These are phyloP conservation scores for Diplogelasinospora grovesii DNA, from an alignment of 495 filamentous ascomycete genomes.

Conservation along the genomic window DNA sequence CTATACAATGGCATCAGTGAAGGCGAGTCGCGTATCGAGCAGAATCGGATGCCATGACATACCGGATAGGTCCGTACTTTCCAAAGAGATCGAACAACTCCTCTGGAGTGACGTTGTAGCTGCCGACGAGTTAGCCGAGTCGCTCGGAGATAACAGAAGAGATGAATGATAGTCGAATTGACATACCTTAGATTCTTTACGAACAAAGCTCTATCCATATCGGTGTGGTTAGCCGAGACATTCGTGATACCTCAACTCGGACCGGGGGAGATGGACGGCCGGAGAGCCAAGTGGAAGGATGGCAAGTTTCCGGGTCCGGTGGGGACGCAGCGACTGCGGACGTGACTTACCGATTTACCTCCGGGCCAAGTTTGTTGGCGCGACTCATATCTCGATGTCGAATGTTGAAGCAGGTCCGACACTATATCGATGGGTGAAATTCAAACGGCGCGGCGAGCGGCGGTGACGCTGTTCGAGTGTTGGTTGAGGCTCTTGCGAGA, in stretches of 20 bases:
- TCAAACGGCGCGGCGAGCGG: conserved; percentile 9
- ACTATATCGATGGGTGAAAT: conserved; percentile 16
- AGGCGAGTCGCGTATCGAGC: background rate
- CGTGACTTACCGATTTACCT: conserved; percentile 80
- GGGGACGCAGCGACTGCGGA: conserved; percentile 2
- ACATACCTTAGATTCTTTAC: conserved; percentile 92
- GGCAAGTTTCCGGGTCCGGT: conserved; percentile 4
- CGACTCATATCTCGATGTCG: conserved; percentile 65
- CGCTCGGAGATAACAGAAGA: no score
- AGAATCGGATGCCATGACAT: conserved; percentile 24
- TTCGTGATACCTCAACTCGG: background rate
- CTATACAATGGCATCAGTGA: conserved; percentile 43
- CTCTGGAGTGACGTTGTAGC: conserved; percentile 93
- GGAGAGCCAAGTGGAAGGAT: background rate
- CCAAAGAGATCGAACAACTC: conserved; percentile 93
- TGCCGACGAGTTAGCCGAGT: conserved; percentile 33
- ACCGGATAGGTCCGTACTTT: conserved; percentile 92
- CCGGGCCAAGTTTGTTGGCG: conserved; percentile 82
- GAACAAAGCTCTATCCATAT: conserved; percentile 73
- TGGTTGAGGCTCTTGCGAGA: conserved; percentile 23
- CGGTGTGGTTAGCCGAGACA: conserved; percentile 24
- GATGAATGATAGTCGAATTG: no score
- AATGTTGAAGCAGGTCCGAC: conserved; percentile 19
- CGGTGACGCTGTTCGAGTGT: conserved; percentile 9
- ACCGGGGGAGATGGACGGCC: conserved; percentile 5